These are phyloP conservation scores for Sphenostylis stenocarpa DNA, from an alignment of 306 rosid genomes.

Conservation along the genomic window DNA sequence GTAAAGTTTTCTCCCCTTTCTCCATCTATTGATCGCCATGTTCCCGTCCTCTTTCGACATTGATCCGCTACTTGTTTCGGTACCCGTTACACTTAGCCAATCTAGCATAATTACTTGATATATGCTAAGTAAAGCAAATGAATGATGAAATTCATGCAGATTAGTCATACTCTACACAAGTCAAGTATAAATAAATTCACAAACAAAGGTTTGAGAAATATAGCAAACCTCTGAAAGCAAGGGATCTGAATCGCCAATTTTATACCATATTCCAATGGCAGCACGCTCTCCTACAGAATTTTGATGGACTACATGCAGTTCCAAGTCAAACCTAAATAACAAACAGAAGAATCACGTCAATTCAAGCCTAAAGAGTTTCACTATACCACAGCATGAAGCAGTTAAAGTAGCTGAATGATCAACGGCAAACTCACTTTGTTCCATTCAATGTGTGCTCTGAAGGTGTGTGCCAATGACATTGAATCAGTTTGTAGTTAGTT, in stretches of 20 bases:
- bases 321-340: slow-evolving; percentile 56
- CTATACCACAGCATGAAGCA: not conserved
- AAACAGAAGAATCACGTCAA: not conserved
- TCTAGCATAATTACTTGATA: too few relatives aligned
- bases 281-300: slow-evolving; percentile 44
- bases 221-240: slow-evolving; percentile 62
- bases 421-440: slow-evolving; percentile 42
- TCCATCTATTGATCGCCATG: too few relatives aligned
- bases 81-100: too few relatives aligned
- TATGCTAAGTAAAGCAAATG: too few relatives aligned
- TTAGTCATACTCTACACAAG: too few relatives aligned
- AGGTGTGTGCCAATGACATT: slow-evolving; percentile 88
- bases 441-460: slow-evolving; percentile 78
- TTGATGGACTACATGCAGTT: slow-evolving; percentile 64
- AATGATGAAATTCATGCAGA: too few relatives aligned
- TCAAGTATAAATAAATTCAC: not conserved
- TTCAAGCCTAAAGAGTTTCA: not conserved
- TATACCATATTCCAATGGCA: slow-evolving; percentile 59
- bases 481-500: slow-evolving; percentile 48
- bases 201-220: not conserved
- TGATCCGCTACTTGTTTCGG: too few relatives aligned
- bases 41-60: too few relatives aligned
- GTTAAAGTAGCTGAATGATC: not conserved
- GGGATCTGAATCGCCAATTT: slow-evolving; percentile 59
- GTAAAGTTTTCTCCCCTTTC: too few relatives aligned